These are phyloP conservation scores for Ocimum tenuiflorum DNA, from an alignment of 257 asterid species.

Conservation along the genomic window DNA sequence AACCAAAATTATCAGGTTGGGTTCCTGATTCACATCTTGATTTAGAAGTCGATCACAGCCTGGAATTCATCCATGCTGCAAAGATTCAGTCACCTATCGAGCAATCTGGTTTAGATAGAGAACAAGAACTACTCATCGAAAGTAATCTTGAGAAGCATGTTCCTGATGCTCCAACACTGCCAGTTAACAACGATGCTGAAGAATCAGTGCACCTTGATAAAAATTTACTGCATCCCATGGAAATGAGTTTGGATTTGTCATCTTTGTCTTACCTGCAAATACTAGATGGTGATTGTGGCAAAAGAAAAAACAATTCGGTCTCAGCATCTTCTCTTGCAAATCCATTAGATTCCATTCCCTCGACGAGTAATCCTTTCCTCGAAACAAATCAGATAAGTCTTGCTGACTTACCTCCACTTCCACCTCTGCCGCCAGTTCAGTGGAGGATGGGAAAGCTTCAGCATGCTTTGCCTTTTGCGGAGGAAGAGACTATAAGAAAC, in stretches of 20 bases:
- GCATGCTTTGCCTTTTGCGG: conserved; percentile 33
- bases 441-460: conserved; percentile 76
- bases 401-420: conserved; percentile 76
- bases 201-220: conserved; percentile 22
- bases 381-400: conserved; percentile 34
- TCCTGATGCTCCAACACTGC: conserved; percentile 18
- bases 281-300: conserved; percentile 24
- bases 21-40: conserved; percentile 18
- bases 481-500: conserved; percentile 23
- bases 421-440: conserved; percentile 92
- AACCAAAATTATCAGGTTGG: conserved; percentile 27
- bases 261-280: conserved; percentile 20
- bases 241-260: conserved; percentile 24
- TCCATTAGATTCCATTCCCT: conserved; percentile 24
- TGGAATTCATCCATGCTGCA: conserved; percentile 15
- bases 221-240: conserved; percentile 22
- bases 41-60: conserved; percentile 23
- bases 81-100: conserved; percentile 22
- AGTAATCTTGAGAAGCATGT: conserved; percentile 5
- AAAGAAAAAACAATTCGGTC: conserved; percentile 15
- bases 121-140: conserved; percentile 27
- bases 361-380: conserved; percentile 30
- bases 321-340: conserved; percentile 14
- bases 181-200: conserved; percentile 21
- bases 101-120: conserved; percentile 26